A percentile compares a stretch with the other conserved stretches of the same genome.
Evolutionary conservation across 768 basidiomycete genomes (phyloP).

Genomic region (Suillus hirtellus): DNA sequence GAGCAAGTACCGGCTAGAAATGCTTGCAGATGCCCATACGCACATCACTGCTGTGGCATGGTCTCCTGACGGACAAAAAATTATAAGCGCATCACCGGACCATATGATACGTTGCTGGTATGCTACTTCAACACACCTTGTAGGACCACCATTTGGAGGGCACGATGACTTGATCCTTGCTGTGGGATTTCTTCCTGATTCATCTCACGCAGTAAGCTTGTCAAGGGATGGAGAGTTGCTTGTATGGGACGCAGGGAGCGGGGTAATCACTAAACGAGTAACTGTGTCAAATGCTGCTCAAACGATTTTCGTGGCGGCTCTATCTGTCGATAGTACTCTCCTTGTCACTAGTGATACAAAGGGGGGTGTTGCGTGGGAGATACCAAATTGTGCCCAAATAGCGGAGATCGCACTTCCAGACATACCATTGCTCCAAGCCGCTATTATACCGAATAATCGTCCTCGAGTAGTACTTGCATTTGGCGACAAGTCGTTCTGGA

Average conservation of each 20-base stretch:
- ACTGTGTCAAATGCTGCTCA: not conserved
- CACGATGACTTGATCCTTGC: conserved; percentile 14
- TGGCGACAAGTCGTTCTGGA: conserved; percentile 5
- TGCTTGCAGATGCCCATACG: too few relatives aligned
- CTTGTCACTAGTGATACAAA: not conserved
- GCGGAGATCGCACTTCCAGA: not conserved
- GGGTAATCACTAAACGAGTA: not conserved
- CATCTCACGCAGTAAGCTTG: not conserved
- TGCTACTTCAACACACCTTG: conserved; percentile 19
- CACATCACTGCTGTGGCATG: conserved; percentile 22
- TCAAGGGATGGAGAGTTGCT: not conserved
- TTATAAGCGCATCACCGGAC: conserved; percentile 32
- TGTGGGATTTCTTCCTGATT: not conserved
- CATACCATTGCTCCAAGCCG: conserved; percentile 2
- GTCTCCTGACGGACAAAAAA: conserved; percentile 27
- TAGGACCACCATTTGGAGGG: conserved; percentile 27
- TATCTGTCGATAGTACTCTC: not conserved
- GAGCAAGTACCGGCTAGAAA: not conserved
- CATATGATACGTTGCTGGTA: conserved; percentile 31
- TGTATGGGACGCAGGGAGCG: not conserved
- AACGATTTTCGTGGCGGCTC: not conserved
- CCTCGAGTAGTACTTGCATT: conserved; percentile 2
- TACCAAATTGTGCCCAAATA: not conserved
- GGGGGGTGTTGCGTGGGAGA: conserved; percentile 2
- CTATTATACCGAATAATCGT: not conserved